These are phyloP conservation scores for Tulasnella sp. DNA, from an alignment of 768 basidiomycete species.

Conservation along the genomic window DNA sequence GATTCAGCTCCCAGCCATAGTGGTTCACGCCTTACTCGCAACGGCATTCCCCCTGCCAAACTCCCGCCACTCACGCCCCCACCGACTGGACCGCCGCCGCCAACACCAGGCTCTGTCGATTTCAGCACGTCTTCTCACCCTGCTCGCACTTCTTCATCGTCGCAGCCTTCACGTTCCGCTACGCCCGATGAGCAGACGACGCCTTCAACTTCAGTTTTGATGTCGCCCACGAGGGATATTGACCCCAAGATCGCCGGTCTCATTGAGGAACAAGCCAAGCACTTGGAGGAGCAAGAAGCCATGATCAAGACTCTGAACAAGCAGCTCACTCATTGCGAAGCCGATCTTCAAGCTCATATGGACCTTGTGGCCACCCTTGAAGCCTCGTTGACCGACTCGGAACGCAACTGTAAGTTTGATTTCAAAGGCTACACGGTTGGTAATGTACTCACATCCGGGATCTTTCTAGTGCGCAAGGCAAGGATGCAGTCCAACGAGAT, in stretches of 20 bases:
- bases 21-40: conserved; percentile 49
- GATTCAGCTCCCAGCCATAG: conserved; percentile 33
- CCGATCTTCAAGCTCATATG: conserved; percentile 88
- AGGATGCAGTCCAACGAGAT: conserved; percentile 92
- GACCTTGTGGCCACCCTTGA: conserved; percentile 85
- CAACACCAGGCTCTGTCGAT: conserved; percentile 57
- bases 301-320: conserved; percentile 96
- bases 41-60: conserved; percentile 68
- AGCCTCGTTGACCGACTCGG: conserved; percentile 84
- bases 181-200: conserved; percentile 48
- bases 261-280: conserved; percentile 74
- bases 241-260: conserved; percentile 63
- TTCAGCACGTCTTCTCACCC: conserved; percentile 40
- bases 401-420: conserved; percentile 77
- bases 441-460: neutral
- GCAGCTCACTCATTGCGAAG: conserved; percentile 90
- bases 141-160: conserved; percentile 58
- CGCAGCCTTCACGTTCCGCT: conserved; percentile 22
- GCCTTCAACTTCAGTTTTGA: conserved; percentile 49
- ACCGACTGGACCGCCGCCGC: conserved; percentile 83
- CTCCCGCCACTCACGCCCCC: conserved; percentile 88
- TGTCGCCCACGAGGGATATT: conserved; percentile 42
- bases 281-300: conserved; percentile 79
- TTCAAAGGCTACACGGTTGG: conserved; percentile 31
- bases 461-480: conserved; percentile 76